Evolutionary conservation across 2,329 filamentous ascomycete genomes (phyloP).

Genomic region (Beauveria australis): DNA sequence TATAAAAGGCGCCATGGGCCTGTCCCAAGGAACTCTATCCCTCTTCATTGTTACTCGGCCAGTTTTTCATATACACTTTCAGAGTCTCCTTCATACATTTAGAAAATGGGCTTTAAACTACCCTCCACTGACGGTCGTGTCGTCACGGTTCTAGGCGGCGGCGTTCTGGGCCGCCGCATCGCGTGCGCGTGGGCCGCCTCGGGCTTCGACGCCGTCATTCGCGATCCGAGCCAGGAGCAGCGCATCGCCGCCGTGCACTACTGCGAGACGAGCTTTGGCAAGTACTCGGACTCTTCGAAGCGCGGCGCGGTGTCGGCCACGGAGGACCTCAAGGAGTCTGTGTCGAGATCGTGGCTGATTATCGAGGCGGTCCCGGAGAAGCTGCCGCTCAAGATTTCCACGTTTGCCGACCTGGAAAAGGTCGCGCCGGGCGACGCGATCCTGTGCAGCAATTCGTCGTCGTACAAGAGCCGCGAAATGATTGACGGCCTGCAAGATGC

Average conservation of each 20-base stretch:
- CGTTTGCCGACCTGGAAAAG: constrained; percentile 37
- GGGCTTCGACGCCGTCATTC: constrained; percentile 34
- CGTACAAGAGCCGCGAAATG: constrained; percentile 43
- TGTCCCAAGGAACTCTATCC: not conserved
- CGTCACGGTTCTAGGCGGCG: constrained; percentile 32
- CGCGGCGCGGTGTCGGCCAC: constrained; percentile 23
- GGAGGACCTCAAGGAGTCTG: constrained; percentile 30
- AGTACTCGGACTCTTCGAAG: constrained; percentile 18
- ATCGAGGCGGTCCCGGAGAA: constrained; percentile 46
- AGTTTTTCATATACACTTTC: not conserved
- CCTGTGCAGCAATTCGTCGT: constrained; percentile 42
- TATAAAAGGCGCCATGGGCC: not conserved
- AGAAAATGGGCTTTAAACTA: constrained; percentile 16
- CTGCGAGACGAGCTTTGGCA: constrained; percentile 26
- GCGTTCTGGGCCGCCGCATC: constrained; percentile 35
- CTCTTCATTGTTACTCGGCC: not conserved
- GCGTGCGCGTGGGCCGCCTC: constrained; percentile 31
- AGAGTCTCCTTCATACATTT: not conserved
- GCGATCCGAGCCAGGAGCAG: constrained; percentile 31
- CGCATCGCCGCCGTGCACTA: constrained; percentile 30
- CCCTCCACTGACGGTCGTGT: constrained; percentile 20
- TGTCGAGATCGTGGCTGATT: constrained; percentile 42
- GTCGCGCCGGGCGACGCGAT: constrained; percentile 36
- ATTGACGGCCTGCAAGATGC: constrained; percentile 30
- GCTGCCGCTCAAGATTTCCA: constrained; percentile 38